A percentile compares a stretch with the other conserved stretches of the same genome.
phyloP scores from a whole-genome alignment of 805 yeast species.

The Saturnispora serradocipensis region DNA sequence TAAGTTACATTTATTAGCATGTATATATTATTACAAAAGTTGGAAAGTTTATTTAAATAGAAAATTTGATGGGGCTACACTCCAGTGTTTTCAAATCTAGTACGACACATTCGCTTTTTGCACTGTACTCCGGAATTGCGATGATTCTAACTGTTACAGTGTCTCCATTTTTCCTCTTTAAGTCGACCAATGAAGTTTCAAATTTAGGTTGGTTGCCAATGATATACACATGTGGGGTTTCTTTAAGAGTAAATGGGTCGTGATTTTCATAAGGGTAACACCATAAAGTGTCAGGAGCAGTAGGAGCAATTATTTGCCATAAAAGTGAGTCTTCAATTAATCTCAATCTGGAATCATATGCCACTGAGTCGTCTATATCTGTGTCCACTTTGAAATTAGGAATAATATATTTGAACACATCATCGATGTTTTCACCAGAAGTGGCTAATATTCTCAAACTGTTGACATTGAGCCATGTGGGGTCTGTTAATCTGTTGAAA shows the following conservation, averaged over 20 bases:
- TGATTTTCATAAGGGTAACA: constrained; percentile 69
- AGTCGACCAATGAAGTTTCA: constrained; percentile 34
- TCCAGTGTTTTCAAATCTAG: constrained; percentile 51
- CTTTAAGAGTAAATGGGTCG: constrained; percentile 77
- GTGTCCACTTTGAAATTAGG: constrained; percentile 30
- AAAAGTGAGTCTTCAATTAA: constrained; percentile 58
- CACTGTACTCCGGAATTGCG: constrained; percentile 60
- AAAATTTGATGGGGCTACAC: constrained; percentile 38
- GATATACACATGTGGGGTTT: constrained; percentile 79
- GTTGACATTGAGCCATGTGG: constrained; percentile 56
- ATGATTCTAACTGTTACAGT: constrained; percentile 39
- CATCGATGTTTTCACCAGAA: constrained; percentile 78
- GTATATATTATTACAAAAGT: background rate
- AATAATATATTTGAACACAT: constrained; percentile 58
- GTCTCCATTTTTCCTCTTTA: constrained; percentile 27
- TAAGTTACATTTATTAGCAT: background rate
- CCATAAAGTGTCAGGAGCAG: constrained; percentile 93
- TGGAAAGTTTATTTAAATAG: constrained; percentile 2
- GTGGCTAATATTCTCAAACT: constrained; percentile 57
- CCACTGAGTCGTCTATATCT: constrained; percentile 20
- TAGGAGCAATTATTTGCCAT: constrained; percentile 88
- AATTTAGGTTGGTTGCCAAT: constrained; percentile 75
- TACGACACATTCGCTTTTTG: constrained; percentile 55
- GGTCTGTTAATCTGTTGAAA: constrained; percentile 52
- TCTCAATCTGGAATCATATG: constrained; percentile 32